Base-by-base conservation (phyloP, 345 rosid genomes). In the Tarenaya hassleriana region DNA sequence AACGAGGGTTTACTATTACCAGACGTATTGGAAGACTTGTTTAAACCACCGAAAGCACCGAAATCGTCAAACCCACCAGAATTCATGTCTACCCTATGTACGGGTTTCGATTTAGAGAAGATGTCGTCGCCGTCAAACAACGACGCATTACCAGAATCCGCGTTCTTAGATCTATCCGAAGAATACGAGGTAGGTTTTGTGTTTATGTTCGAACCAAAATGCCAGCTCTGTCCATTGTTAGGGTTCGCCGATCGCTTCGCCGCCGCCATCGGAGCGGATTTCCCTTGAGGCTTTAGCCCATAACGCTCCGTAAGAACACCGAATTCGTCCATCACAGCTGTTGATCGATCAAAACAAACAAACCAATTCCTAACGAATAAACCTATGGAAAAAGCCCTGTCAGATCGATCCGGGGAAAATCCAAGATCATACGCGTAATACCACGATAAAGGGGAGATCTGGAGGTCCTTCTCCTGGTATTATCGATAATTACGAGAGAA, bases 281-380 rank as follows among this genome's bases (percentile, higher is more conserved):
- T 87, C 1, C 94, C 94, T 62, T 84, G 96, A 2, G 86, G 83
- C 50, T 87, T 91, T 12, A 91, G 55, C 50, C 98, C 95, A 35
- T 63, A 84, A 13, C 80, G 75, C 77, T 87, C 86, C 48, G 98
- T 91, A 15, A 87, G 71, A 16, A 79, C 86, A 44, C 90, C 86
- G 50, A 91, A 87, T 50, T 81, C 84, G 46, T 91, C 98, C 98
- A 91, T 81, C 0, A 54, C 56, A 9, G 27, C 15, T 27, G 45
- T 40, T 16, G 11, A 58, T 42, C 68, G 17, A 62, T 1, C 3
- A 18, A 7, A 15, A 4, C 41, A 27, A n/a, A 44, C n/a, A 51
- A 27, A n/a, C 16, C 27, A 56, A 41, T 35, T 1, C 18, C 56
- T 29, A 27, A 11, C 47, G 47, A 29, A 2, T 7, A 3, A 2